Evolutionary conservation across 441 rosid genomes (phyloP).

Genomic region (Eruca vesicaria): DNA sequence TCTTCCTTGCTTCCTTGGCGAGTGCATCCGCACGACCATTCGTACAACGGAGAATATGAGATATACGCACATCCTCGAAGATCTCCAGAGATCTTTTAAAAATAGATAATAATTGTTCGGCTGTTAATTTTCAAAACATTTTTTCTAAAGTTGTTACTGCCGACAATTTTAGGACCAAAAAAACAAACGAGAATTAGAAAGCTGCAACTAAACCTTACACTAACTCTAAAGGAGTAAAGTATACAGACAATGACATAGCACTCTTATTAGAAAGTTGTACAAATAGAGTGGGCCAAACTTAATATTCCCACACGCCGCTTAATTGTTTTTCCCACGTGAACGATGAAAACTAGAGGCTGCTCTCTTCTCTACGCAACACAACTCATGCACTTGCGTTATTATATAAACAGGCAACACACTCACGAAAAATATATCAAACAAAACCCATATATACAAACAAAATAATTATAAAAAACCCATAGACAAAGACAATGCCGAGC

Average conservation of each 20-base stretch:
- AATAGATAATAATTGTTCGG: neutral
- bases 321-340: conserved; percentile 17
- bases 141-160: neutral
- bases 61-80: too few species aligned
- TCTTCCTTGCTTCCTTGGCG: too few species aligned
- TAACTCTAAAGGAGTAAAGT: neutral
- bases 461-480: neutral
- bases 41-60: too few species aligned
- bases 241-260: neutral
- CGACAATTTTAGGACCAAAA: conserved; percentile 10
- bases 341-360: conserved; percentile 8
- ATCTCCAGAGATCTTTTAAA: too few species aligned
- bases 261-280: neutral
- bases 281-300: conserved; percentile 8
- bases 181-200: neutral
- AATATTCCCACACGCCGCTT: conserved; percentile 21
- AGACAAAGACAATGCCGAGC: conserved; percentile 27
- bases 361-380: conserved; percentile 14
- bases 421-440: conserved; percentile 5
- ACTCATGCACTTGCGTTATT: conserved; percentile 27
- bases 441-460: neutral
- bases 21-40: too few species aligned
- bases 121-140: neutral
- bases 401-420: conserved; percentile 33
- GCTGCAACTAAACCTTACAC: conserved; percentile 9